These are phyloP conservation scores for Microcos paniculata DNA, from an alignment of 345 rosid genomes.

Conservation along the genomic window DNA sequence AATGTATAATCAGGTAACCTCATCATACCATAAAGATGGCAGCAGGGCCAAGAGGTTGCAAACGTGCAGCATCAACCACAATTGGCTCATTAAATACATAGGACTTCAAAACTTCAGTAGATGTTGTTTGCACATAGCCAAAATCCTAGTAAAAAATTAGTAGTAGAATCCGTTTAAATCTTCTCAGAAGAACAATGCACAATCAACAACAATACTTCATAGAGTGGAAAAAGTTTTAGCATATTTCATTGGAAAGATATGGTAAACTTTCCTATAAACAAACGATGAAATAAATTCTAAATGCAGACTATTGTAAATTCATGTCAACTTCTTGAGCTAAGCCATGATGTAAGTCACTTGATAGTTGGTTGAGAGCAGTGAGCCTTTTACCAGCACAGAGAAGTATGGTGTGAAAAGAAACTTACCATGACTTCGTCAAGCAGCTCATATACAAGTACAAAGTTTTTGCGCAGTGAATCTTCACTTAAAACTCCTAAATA, in stretches of 20 bases:
- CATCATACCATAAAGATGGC: conserved; percentile 78
- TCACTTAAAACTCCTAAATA: conserved; percentile 94
- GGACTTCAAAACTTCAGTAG: conserved; percentile 91
- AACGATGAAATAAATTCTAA: not conserved
- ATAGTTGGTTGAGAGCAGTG: not conserved
- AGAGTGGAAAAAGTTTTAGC: not conserved
- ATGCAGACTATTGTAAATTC: not conserved
- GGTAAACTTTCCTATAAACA: not conserved
- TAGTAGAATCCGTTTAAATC: not conserved
- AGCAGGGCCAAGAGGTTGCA: conserved; percentile 92
- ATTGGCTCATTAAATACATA: conserved; percentile 95
- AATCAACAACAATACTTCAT: conserved; percentile 6
- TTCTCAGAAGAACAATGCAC: not conserved
- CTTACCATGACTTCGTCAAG: conserved; percentile 98
- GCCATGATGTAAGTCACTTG: not conserved
- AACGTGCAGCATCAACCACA: conserved; percentile 70
- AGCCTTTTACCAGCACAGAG: not conserved
- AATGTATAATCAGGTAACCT: conserved; percentile 2
- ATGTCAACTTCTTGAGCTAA: not conserved
- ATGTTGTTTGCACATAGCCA: conserved; percentile 97
- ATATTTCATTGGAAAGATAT: not conserved
- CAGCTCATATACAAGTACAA: conserved; percentile 93
- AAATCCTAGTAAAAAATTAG: conserved; percentile 62
- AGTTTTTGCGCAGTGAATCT: conserved; percentile 89
- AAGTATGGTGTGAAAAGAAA: conserved; percentile 13